Base-by-base conservation (phyloP, 2,329 filamentous ascomycete genomes). In the Mycosphaerella sp. region DNA sequence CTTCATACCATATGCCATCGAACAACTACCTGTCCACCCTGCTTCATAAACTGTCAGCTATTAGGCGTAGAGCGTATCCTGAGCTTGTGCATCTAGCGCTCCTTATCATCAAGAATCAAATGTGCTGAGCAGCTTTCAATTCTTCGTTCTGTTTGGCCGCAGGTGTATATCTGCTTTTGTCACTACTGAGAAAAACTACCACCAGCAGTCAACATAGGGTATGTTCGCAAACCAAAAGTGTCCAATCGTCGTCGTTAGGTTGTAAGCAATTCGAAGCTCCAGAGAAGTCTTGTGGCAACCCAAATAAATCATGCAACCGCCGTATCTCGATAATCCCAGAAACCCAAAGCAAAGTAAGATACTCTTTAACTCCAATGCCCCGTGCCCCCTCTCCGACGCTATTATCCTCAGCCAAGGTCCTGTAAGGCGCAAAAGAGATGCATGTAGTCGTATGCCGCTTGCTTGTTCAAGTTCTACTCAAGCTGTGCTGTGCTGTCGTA, bases 401-500 rank as follows among this genome's bases (percentile, higher is more conserved):
- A 14, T 14, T 6, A 8, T 18, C 21, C 39, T 17, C 39, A 25
- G 2, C 18, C 14, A 21, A 27, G 17, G 39, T 41, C 16, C 39
- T 41, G 39, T 41, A 41, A 41, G 17, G 39, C 25, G 39, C 10
- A 13, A 41, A 41, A 25, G 17, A 41, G 17, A 41, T 41, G 14
- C 39, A 39, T 17, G 17, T 6, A 41, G 16, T 41, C 17, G 39
- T 41, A 21, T 41, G 14, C 39, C 39, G 39, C 39, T 25, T 25
- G 39, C 39, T 18, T 9, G 17, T 21, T 12, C 13, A 17, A 12
- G 25, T 17, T 21, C 10, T 41, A 13, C 2, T 41, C 39, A 41
- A 41, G 17, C 39, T 21, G 39, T 41, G 39, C 17, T 41, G 47
- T 53, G 36, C 46, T 54, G 48, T 50, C 49, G 30, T 21, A 49